Percentiles rank a stretch among this genome's conserved stretches.
Evolutionary conservation across 2,329 filamentous ascomycete genomes (phyloP).

Genomic region (Botryotinia globosa): DNA sequence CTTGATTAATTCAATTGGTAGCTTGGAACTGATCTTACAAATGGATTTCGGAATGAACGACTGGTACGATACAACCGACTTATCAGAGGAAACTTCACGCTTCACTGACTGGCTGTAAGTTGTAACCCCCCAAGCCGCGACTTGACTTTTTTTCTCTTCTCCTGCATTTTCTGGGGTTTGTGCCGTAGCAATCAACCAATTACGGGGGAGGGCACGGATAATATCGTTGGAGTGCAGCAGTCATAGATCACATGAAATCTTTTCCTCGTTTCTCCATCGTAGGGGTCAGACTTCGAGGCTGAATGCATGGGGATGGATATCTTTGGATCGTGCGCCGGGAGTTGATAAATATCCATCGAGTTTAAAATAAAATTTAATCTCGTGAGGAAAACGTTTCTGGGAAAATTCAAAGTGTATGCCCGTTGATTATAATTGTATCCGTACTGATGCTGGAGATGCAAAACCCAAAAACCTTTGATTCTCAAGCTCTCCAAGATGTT

Average conservation of each 20-base stretch:
- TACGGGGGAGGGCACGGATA: not conserved
- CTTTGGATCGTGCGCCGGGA: not conserved
- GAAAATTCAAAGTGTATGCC: not conserved
- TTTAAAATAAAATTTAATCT: not conserved
- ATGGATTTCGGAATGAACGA: not conserved
- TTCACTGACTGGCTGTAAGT: not conserved
- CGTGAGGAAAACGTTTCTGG: not conserved
- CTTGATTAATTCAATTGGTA: conserved; percentile 1
- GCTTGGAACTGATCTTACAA: not conserved
- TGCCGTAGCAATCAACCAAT: not conserved
- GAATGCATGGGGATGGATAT: not conserved
- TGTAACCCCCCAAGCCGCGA: not conserved
- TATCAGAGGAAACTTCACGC: too few species aligned
- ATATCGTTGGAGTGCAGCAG: not conserved
- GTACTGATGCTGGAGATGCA: not conserved
- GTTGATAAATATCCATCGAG: not conserved
- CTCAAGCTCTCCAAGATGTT: not conserved
- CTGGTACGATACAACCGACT: too few species aligned
- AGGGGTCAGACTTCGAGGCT: conserved; percentile 3
- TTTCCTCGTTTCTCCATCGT: not conserved
- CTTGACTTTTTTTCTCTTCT: not conserved
- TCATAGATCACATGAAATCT: not conserved
- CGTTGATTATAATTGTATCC: not conserved
- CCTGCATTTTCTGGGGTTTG: not conserved
- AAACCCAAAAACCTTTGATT: not conserved